phyloP scores from a whole-genome alignment of 306 rosid species.

The Benincasa hispida region DNA sequence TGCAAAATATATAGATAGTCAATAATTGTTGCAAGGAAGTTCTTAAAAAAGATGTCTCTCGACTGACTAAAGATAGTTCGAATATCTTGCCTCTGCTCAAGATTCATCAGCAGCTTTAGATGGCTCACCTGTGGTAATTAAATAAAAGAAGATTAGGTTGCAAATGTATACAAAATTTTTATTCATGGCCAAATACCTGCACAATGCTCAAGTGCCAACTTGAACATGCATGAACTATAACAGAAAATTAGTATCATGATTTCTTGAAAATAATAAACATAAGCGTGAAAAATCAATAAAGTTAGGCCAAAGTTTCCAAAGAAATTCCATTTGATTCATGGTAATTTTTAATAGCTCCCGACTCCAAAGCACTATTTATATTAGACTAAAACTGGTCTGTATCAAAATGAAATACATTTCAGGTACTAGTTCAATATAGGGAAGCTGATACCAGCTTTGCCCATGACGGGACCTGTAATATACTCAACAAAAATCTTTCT shows the following conservation, averaged over 20 bases:
- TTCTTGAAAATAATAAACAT: not conserved
- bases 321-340: not conserved
- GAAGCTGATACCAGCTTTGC: not conserved
- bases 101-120: constrained; percentile 17
- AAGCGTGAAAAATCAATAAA: not conserved
- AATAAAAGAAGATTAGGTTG: not conserved
- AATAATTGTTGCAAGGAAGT: not conserved
- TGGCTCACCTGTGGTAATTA: constrained; percentile 13
- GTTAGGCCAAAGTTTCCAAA: not conserved
- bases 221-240: not conserved
- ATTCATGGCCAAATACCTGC: not conserved
- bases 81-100: constrained; percentile 13
- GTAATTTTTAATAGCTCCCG: not conserved
- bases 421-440: not conserved
- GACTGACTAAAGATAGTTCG: not conserved
- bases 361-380: not conserved
- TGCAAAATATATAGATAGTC: not conserved
- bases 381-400: not conserved
- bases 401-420: not conserved
- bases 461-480: not conserved
- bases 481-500: not conserved
- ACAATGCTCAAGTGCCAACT: not conserved
- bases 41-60: not conserved
- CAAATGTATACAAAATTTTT: not conserved
- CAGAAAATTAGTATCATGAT: not conserved